A percentile compares a stretch with the other conserved stretches of the same genome.
Conservation (phyloP, 345 rosid species). For the Lepidium didymum region DNA sequence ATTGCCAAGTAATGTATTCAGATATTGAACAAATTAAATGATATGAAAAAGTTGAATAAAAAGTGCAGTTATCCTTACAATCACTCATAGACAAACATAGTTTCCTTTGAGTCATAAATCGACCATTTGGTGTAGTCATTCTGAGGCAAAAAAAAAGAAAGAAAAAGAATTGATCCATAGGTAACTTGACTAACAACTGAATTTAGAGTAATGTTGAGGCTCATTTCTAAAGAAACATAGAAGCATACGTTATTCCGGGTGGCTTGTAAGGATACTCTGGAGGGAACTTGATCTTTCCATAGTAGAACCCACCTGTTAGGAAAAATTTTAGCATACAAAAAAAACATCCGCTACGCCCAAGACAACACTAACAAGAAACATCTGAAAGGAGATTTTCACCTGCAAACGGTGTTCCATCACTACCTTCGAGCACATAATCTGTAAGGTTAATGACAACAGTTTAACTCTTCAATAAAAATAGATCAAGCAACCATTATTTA, state of each 20-base stretch:
- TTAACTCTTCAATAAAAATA: neutral
- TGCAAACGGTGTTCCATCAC: slow-evolving; percentile 94
- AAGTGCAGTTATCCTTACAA: slow-evolving; percentile 46
- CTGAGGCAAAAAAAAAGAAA: neutral
- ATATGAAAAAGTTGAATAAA: neutral
- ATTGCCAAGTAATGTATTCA: slow-evolving; percentile 14
- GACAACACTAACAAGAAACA: slow-evolving; percentile 6
- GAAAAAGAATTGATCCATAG: neutral
- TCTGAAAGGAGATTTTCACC: slow-evolving; percentile 40
- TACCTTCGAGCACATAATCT: slow-evolving; percentile 97
- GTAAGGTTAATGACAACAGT: slow-evolving; percentile 2
- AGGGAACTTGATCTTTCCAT: slow-evolving; percentile 97
- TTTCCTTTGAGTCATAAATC: slow-evolving; percentile 94
- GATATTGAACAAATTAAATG: neutral
- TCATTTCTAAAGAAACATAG: slow-evolving; percentile 18
- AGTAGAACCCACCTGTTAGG: slow-evolving; percentile 52
- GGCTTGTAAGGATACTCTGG: slow-evolving; percentile 96
- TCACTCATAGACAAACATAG: slow-evolving; percentile 99
- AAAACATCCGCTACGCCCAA: neutral
- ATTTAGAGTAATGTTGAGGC: neutral
- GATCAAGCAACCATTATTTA: neutral
- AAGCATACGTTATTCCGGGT: slow-evolving; percentile 89
- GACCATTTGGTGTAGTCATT: slow-evolving; percentile 95
- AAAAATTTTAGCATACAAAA: neutral
- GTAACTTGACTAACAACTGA: neutral